These are phyloP conservation scores for Xylaria hypoxylon DNA, from an alignment of 2,329 filamentous ascomycete genomes.

Conservation along the genomic window DNA sequence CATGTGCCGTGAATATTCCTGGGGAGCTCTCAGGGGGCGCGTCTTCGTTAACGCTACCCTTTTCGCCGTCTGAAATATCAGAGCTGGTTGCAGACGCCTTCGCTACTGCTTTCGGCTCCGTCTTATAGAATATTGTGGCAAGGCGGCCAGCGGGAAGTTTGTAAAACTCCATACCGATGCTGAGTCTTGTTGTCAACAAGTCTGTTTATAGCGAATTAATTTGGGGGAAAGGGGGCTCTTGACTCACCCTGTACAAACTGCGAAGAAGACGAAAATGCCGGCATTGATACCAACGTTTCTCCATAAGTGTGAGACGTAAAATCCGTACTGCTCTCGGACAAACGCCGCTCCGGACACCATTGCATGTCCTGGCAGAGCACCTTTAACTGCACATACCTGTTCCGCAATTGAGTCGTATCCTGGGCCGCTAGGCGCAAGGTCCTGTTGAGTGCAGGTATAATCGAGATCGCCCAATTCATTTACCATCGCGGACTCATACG, in stretches of 20 bases:
- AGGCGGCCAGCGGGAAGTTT: slow-evolving; percentile 40
- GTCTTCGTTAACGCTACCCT: slow-evolving; percentile 26
- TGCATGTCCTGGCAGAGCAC: no score
- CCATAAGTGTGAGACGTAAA: no score
- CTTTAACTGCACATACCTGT: slow-evolving; percentile 36
- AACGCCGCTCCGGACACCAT: no score
- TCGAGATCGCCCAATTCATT: slow-evolving; percentile 37
- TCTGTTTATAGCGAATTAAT: no score
- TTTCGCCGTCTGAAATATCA: slow-evolving; percentile 33
- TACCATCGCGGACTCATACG: slow-evolving; percentile 39
- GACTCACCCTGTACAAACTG: no score
- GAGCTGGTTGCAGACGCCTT: slow-evolving; percentile 10
- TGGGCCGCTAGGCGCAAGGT: slow-evolving; percentile 34
- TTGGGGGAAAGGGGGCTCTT: no score
- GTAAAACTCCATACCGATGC: slow-evolving; percentile 39
- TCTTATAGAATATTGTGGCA: slow-evolving; percentile 44
- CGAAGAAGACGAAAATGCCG: no score
- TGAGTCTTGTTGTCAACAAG: background rate
- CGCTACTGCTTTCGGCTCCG: slow-evolving; percentile 12
- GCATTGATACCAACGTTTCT: no score
- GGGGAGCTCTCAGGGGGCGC: slow-evolving; percentile 11
- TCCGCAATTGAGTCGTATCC: slow-evolving; percentile 30
- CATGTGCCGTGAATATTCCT: no score
- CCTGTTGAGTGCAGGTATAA: slow-evolving; percentile 33
- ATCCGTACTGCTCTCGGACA: no score